A percentile compares a stretch with the other conserved stretches of the same genome.
phyloP scores from a whole-genome alignment of 202 grass and related monocot species.

The Tripidium arundinaceum region DNA sequence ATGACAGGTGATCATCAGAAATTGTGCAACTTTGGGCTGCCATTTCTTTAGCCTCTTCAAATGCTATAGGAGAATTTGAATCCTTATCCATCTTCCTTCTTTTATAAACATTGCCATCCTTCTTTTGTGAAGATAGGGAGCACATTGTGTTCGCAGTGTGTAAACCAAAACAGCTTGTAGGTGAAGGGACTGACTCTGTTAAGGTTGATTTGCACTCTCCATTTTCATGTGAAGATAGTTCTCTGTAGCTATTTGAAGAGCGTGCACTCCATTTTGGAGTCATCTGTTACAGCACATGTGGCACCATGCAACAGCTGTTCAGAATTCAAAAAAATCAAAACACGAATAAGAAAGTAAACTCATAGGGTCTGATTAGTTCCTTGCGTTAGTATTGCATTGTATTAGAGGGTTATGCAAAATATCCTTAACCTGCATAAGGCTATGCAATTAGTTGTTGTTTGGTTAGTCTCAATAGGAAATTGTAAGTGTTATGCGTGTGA shows the following conservation, averaged over 20 bases:
- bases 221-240: constrained; percentile 40
- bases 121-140: constrained; percentile 37
- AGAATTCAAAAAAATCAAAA: constrained; percentile 23
- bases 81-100: constrained; percentile 59
- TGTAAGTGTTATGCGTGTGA: not conserved
- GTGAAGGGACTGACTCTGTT: constrained; percentile 23
- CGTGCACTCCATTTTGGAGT: constrained; percentile 63
- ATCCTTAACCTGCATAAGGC: not conserved
- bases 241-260: constrained; percentile 35
- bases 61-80: constrained; percentile 37
- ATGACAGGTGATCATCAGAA: constrained; percentile 32
- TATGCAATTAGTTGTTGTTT: not conserved
- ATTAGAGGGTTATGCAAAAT: not conserved
- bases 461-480: not conserved
- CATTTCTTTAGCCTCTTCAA: constrained; percentile 33
- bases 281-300: constrained; percentile 45
- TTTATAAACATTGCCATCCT: constrained; percentile 55
- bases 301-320: constrained; percentile 23
- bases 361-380: not conserved
- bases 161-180: constrained; percentile 29
- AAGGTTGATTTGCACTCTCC: constrained; percentile 37
- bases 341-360: constrained; percentile 17
- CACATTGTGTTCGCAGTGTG: constrained; percentile 40
- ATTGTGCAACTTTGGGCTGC: constrained; percentile 23
- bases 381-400: not conserved